Evolutionary conservation across 2,329 filamentous ascomycete genomes (phyloP).

Genomic region (Bertia moriformis): DNA sequence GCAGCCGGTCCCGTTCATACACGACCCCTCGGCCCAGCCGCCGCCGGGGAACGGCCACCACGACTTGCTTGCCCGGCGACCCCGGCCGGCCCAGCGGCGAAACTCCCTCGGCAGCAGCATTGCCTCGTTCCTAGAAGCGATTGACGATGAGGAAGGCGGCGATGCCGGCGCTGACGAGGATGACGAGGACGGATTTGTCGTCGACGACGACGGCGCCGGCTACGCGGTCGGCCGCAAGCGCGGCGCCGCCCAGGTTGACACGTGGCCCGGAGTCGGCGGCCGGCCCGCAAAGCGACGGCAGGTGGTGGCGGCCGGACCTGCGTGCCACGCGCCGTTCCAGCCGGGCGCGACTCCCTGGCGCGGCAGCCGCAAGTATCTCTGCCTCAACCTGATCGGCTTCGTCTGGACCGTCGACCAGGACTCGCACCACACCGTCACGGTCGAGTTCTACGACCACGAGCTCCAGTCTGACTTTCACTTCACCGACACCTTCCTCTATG

Average conservation of each 20-base stretch:
- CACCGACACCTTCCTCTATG: constrained; percentile 87
- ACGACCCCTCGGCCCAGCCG: constrained; percentile 66
- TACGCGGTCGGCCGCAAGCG: constrained; percentile 48
- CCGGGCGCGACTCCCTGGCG: constrained; percentile 92
- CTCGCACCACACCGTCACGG: constrained; percentile 80
- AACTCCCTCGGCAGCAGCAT: constrained; percentile 64
- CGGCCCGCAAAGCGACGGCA: constrained; percentile 33
- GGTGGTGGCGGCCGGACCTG: constrained; percentile 41
- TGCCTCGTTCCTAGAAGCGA: constrained; percentile 63
- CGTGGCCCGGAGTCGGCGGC: constrained; percentile 32
- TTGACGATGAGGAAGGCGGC: no score
- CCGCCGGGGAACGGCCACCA: constrained; percentile 38
- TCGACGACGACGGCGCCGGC: constrained; percentile 88
- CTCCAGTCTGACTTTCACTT: constrained; percentile 91
- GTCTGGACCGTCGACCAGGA: constrained; percentile 97
- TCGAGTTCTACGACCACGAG: constrained; percentile 94
- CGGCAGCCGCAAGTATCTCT: constrained; percentile 84
- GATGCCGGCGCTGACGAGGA: constrained; percentile 29
- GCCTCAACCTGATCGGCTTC: constrained; percentile 74
- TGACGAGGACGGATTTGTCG: constrained; percentile 67
- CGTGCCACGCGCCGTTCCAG: constrained; percentile 75
- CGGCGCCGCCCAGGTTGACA: constrained; percentile 27
- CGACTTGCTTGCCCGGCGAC: constrained; percentile 33
- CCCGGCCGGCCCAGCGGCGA: no score
- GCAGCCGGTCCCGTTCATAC: constrained; percentile 74